phyloP scores from a whole-genome alignment of 1,284 basidiomycete species.

The Ceratobasidium sp. region DNA sequence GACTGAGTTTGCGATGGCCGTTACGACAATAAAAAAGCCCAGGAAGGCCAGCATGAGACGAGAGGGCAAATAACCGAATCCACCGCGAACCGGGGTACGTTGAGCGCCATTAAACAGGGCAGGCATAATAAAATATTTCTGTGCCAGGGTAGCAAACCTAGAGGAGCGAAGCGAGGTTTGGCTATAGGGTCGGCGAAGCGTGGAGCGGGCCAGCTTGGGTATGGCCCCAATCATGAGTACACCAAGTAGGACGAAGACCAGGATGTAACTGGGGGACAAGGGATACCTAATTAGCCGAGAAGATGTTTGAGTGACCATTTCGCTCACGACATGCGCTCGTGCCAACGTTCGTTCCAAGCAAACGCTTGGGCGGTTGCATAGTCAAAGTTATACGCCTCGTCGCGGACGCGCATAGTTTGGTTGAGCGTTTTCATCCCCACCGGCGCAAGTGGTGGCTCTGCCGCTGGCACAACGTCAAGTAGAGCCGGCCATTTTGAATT shows the following conservation, averaged over 20 bases:
- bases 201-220: background rate
- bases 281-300: background rate
- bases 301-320: background rate
- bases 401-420: constrained; percentile 7
- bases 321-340: constrained; percentile 25
- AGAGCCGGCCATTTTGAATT: constrained; percentile 23
- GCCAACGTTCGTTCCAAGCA: constrained; percentile 39
- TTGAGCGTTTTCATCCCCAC: constrained; percentile 23
- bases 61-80: constrained; percentile 31
- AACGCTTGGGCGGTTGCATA: constrained; percentile 38
- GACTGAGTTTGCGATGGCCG: constrained; percentile 3
- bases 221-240: constrained; percentile 1
- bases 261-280: background rate
- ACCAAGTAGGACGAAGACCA: background rate
- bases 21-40: constrained; percentile 18
- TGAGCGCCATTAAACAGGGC: constrained; percentile 14
- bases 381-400: constrained; percentile 15
- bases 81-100: constrained; percentile 6
- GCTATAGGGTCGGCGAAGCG: constrained; percentile 8
- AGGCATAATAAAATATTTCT: constrained; percentile 33
- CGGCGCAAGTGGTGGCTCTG: constrained; percentile 21
- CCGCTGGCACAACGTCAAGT: background rate
- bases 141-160: background rate
- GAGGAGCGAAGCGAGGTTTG: background rate
- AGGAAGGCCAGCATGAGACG: constrained; percentile 20